A percentile compares a stretch with the other conserved stretches of the same genome.
Evolutionary conservation across 768 basidiomycete genomes (phyloP).

Genomic region (Pholiota molesta): DNA sequence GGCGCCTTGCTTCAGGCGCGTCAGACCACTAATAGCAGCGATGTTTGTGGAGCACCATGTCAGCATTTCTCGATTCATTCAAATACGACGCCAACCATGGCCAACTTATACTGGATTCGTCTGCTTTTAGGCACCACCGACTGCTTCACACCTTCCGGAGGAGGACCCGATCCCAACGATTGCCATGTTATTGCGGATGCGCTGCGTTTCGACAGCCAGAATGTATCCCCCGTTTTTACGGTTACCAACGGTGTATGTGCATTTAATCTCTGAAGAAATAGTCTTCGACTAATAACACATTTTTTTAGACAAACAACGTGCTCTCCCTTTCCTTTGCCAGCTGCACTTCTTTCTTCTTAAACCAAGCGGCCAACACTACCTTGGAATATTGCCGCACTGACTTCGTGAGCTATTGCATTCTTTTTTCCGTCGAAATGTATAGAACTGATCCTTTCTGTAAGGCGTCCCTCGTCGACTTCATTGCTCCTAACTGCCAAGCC

Average conservation of each 20-base stretch:
- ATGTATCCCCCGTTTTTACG: conserved; percentile 22
- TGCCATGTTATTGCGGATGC: conserved; percentile 53
- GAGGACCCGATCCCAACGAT: conserved; percentile 51
- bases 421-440: neutral
- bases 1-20: conserved; percentile 23
- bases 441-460: neutral
- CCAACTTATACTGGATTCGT: neutral
- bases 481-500: conserved; percentile 45
- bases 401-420: conserved; percentile 35
- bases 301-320: conserved; percentile 33
- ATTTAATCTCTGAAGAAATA: neutral
- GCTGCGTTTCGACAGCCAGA: conserved; percentile 47
- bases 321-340: conserved; percentile 38
- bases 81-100: neutral
- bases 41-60: conserved; percentile 47
- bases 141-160: conserved; percentile 47
- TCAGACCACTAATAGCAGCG: conserved; percentile 27
- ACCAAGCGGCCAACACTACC: conserved; percentile 41
- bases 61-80: conserved; percentile 11
- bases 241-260: conserved; percentile 14
- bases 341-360: conserved; percentile 50
- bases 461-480: conserved; percentile 35
- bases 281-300: neutral
- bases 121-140: conserved; percentile 36
- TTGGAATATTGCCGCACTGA: conserved; percentile 48